Evolutionary conservation across 2,329 filamentous ascomycete genomes (phyloP), one percentile per base, ranked within the genome.

Genomic region (Rhexocercosporidium sp.): DNA sequence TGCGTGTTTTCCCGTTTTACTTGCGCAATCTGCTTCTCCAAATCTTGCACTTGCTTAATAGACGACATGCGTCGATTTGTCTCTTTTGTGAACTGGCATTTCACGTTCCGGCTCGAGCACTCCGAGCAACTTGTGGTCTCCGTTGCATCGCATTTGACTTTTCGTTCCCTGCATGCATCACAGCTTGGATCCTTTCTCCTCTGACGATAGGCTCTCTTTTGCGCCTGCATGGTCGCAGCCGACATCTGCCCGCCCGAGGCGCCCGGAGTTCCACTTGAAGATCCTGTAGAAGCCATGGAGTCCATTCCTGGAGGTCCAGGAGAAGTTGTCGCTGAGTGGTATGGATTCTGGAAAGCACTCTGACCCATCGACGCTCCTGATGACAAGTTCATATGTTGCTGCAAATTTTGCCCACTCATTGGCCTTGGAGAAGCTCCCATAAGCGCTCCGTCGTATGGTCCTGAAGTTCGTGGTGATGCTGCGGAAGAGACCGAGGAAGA

Each of bases 41-140:
- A 84, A 78, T 99, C 96, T 80, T 98, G 96, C 14, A 98, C 92
- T 83, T 97, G 96, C 87, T 98, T 99, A 81, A 98, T 98, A 1
- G 95, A 98, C 20, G 96, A 98, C 96, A 99, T 99, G 69, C 96
- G 89, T 67, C 96, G 88, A 78, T 99, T 99, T 14, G 96, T 99
- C 80, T 99, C 96, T 81, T 99, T 99, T 59, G 96, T 99, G 78
- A 99, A 99, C 77, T 98, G 95, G 77, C 96, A 99, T 79, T 96
- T 97, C 71, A 98, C 95, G 77, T 95, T 96, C 71, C 96, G 90
- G 78, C 94, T 97, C 4, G 93, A 96, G 81, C 96, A 99, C 81
- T 99, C 96, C 1, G 96, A 97, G 79, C 96, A 99, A 80, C 95
- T 97, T 12, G 92, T 90, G 20, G 93, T 97, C 78, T 98, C 96